Evolutionary conservation across 345 rosid genomes (phyloP).

Genomic region (Ailanthus altissimus): DNA sequence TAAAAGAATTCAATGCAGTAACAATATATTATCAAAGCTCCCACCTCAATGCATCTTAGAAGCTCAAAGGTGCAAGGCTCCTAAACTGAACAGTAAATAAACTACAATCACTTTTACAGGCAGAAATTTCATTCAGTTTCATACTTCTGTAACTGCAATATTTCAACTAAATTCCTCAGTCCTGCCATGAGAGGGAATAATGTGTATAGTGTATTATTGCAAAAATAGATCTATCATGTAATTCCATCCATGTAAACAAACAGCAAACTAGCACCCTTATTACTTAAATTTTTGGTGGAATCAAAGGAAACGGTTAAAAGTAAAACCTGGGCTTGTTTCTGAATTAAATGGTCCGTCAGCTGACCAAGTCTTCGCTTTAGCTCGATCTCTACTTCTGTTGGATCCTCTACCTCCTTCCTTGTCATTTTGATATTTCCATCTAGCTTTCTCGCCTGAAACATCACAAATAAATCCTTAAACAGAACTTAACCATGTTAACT

Average conservation of each 20-base stretch:
- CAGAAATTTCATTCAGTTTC: background rate
- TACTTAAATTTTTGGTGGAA: background rate
- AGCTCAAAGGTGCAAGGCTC: background rate
- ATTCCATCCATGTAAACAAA: conserved; percentile 8
- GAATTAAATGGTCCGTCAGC: conserved; percentile 95
- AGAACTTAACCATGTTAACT: background rate
- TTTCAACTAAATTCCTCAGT: background rate
- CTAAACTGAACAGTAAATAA: background rate
- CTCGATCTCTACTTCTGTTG: conserved; percentile 87
- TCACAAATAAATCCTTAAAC: conserved; percentile 4
- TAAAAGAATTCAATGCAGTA: background rate
- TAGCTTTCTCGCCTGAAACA: conserved; percentile 58
- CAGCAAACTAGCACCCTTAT: background rate
- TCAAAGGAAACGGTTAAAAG: conserved; percentile 8
- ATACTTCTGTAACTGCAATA: background rate
- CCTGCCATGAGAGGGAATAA: background rate
- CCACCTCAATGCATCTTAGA: background rate
- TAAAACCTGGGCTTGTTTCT: conserved; percentile 94
- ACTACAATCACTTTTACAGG: background rate
- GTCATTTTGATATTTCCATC: conserved; percentile 62
- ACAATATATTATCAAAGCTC: background rate
- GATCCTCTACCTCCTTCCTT: conserved; percentile 83
- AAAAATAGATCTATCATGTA: background rate
- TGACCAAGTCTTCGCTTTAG: conserved; percentile 83
- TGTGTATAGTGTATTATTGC: background rate